A percentile compares a stretch with the other conserved stretches of the same genome.
Conservation (phyloP, 1,284 basidiomycete species). For the Ustilago curta region DNA sequence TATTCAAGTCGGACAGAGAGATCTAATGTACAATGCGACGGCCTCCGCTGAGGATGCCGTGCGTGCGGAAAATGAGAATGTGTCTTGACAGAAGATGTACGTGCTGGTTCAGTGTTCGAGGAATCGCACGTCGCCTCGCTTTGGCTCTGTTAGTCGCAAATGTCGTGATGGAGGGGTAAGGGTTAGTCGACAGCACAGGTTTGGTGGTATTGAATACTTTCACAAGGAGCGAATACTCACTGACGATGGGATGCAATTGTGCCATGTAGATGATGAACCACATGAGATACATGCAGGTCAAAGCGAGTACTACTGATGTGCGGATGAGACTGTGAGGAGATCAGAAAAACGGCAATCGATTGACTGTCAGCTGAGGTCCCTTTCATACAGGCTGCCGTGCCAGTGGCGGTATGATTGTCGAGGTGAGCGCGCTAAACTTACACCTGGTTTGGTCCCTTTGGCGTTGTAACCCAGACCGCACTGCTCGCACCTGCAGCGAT, state of each 20-base stretch:
- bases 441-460: conserved; percentile 69
- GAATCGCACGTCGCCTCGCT: conserved; percentile 62
- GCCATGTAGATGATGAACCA: conserved; percentile 69
- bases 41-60: not conserved
- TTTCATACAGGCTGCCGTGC: not conserved
- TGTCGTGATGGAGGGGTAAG: not conserved
- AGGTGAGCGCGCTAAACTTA: conserved; percentile 29
- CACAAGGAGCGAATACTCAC: conserved; percentile 45
- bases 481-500: conserved; percentile 52
- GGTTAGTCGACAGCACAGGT: conserved; percentile 1
- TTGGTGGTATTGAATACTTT: no score
- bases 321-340: conserved; percentile 59
- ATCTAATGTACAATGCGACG: conserved; percentile 25
- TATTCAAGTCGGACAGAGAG: not conserved
- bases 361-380: not conserved
- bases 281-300: conserved; percentile 69
- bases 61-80: not conserved
- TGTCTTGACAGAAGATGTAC: conserved; percentile 10
- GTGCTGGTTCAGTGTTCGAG: conserved; percentile 34
- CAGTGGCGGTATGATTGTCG: not conserved
- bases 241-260: conserved; percentile 68
- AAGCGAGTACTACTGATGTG: conserved; percentile 57
- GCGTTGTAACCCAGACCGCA: conserved; percentile 58
- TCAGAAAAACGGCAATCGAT: not conserved
- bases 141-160: conserved; percentile 51